phyloP scores from a whole-genome alignment of 768 basidiomycete species.

The Obba rivulosa region DNA sequence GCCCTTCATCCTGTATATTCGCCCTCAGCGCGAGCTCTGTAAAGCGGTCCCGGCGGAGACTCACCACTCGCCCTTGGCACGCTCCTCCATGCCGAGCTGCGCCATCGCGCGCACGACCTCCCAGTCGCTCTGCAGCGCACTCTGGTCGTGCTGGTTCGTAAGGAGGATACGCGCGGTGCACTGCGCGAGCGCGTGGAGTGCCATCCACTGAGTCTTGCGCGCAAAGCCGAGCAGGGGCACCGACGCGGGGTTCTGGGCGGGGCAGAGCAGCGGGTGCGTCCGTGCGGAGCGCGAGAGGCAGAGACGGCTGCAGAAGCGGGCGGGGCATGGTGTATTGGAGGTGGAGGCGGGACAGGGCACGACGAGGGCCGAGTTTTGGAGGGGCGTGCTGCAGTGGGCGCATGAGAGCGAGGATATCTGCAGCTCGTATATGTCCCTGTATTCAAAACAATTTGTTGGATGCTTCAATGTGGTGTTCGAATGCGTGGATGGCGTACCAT shows the following conservation, averaged over 20 bases:
- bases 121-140: constrained; percentile 44
- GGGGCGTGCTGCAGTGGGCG: constrained; percentile 65
- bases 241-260: constrained; percentile 67
- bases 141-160: constrained; percentile 42
- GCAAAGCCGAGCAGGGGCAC: constrained; percentile 56
- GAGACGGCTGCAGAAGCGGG: constrained; percentile 75
- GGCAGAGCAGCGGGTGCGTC: constrained; percentile 69
- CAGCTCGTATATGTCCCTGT: constrained; percentile 74
- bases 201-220: constrained; percentile 63
- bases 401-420: constrained; percentile 60
- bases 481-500: constrained; percentile 42
- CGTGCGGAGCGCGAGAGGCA: constrained; percentile 63
- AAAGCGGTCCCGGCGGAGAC: constrained; percentile 10
- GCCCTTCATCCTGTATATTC: constrained; percentile 24
- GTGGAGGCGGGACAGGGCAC: constrained; percentile 45
- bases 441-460: constrained; percentile 1
- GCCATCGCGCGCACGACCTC: constrained; percentile 58
- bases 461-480: neutral
- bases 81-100: constrained; percentile 70
- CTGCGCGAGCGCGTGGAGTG: constrained; percentile 66
- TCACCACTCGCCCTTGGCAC: constrained; percentile 40
- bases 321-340: constrained; percentile 39
- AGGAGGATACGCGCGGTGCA: constrained; percentile 61
- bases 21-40: neutral
- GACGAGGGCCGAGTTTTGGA: constrained; percentile 39